Base-by-base conservation (phyloP, 2,329 filamentous ascomycete genomes). In the Trematosphaeria pertusa region DNA sequence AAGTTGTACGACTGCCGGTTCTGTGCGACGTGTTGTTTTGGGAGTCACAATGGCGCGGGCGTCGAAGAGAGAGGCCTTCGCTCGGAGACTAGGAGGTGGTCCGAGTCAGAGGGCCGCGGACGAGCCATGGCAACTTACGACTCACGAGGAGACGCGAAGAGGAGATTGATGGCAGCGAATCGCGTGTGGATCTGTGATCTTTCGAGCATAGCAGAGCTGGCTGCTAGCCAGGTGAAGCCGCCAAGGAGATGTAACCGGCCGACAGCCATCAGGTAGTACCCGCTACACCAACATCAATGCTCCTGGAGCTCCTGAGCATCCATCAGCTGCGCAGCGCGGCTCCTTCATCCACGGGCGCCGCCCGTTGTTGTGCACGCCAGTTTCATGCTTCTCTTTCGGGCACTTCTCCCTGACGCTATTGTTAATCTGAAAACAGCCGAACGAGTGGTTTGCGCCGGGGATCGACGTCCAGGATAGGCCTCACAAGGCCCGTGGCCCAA, bases 311-410 rank as follows among this genome's bases (percentile, higher is more conserved):
- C n/a, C n/a, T n/a, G n/a, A n/a, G n/a, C n/a, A n/a, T n/a, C 24
- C 7, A 12, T 18, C 24, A 12, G 8, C 31, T 24, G 26, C 32
- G 44, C 37, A 28, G 36, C 32, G 30, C 30, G 4, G 31, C 28
- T 18, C 35, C 38, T 21, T 31, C 34, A 45, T 45, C 42, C 32
- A 36, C 22, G 24, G 28, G 43, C 43, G 43, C 43, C 20, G 34
- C 36, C 36, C 28, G 24, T 37, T 24, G 31, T 22, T 37, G 22
- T 21, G 18, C 26, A 8, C 20, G 2, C 12, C 11, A 28, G 45
- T 43, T 32, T 43, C 32, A 33, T 28, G 43, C 28, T 2, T 34
- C 26, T n/a, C 21, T 18, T 33, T 22, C 22, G 11, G 31, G 31
- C 30, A 4, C 12, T 19, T 24, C 42, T 22, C 28, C 21, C 21